These are phyloP conservation scores for Candida railenensis DNA, from an alignment of 805 yeast species.

Conservation along the genomic window DNA sequence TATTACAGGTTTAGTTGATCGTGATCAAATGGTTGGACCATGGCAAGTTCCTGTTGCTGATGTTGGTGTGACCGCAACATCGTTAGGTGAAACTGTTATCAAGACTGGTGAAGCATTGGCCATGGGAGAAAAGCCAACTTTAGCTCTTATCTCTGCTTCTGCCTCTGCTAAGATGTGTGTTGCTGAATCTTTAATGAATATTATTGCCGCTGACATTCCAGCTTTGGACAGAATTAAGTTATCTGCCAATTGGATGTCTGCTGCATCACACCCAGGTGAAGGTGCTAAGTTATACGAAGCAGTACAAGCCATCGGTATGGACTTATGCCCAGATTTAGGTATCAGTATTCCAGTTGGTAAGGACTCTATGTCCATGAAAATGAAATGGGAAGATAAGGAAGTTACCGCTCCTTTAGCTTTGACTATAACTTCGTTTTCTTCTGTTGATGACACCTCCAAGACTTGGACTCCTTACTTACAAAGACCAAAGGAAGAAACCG, in stretches of 20 bases:
- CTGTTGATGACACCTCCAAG: constrained; percentile 76
- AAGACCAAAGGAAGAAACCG: constrained; percentile 47
- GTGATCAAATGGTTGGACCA: constrained; percentile 99
- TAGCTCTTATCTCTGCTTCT: constrained; percentile 83
- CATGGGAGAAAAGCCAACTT: constrained; percentile 92
- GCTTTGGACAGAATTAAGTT: constrained; percentile 73
- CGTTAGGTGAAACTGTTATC: constrained; percentile 71
- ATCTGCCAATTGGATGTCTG: constrained; percentile 99
- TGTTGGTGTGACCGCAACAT: constrained; percentile 92
- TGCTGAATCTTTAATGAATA: constrained; percentile 88
- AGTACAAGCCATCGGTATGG: constrained; percentile 93
- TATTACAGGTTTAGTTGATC: constrained; percentile 94
- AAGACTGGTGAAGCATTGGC: constrained; percentile 96
- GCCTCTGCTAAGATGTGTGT: constrained; percentile 95
- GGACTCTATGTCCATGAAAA: constrained; percentile 99
- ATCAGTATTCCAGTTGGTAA: constrained; percentile 96
- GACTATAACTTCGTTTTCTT: constrained; percentile 87
- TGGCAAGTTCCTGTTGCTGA: constrained; percentile 99
- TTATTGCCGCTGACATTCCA: constrained; percentile 86
- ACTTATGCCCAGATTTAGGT: constrained; percentile 90
- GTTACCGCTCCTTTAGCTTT: constrained; percentile 95
- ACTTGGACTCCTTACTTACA: constrained; percentile 94
- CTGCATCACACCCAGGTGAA: constrained; percentile 93
- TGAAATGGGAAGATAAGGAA: constrained; percentile 92
- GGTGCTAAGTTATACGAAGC: constrained; percentile 95